phyloP scores from a whole-genome alignment of 73 alveolate genomes.

The Paramecium caudatum region DNA sequence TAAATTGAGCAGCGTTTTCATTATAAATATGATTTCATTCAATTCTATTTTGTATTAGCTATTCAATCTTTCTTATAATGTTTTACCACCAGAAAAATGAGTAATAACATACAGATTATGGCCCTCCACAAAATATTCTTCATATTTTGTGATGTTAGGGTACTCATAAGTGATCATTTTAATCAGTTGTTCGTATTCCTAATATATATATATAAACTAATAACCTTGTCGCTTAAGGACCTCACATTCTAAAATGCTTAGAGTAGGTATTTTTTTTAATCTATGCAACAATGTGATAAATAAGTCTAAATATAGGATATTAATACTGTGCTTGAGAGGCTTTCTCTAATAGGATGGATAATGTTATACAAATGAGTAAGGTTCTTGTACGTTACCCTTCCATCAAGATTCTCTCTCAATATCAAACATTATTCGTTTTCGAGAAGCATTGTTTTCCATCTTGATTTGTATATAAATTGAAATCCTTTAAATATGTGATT shows the following conservation, averaged over 20 bases:
- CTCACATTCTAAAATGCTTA: too few species aligned
- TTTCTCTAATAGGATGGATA: not conserved
- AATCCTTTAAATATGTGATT: not conserved
- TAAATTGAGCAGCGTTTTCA: not conserved
- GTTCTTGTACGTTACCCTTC: not conserved
- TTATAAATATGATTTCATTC: not conserved
- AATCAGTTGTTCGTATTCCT: not conserved
- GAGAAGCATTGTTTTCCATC: not conserved
- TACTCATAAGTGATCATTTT: not conserved
- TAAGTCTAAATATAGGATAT: not conserved
- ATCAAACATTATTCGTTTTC: not conserved
- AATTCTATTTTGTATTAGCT: not conserved
- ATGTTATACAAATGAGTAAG: not conserved
- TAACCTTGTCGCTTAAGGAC: too few species aligned
- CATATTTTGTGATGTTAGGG: not conserved
- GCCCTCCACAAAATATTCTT: conserved; percentile 1
- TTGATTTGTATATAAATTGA: not conserved
- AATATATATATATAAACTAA: too few species aligned
- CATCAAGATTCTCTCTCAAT: conserved; percentile 19
- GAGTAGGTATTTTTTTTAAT: not conserved
- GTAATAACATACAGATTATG: not conserved
- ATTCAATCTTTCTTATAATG: not conserved
- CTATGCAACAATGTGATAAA: conserved; percentile 4
- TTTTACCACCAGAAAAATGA: not conserved
- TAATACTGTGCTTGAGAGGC: not conserved